Evolutionary conservation across 2,329 filamentous ascomycete species (phyloP).

Genomic region (Aureobasidium vineae): DNA sequence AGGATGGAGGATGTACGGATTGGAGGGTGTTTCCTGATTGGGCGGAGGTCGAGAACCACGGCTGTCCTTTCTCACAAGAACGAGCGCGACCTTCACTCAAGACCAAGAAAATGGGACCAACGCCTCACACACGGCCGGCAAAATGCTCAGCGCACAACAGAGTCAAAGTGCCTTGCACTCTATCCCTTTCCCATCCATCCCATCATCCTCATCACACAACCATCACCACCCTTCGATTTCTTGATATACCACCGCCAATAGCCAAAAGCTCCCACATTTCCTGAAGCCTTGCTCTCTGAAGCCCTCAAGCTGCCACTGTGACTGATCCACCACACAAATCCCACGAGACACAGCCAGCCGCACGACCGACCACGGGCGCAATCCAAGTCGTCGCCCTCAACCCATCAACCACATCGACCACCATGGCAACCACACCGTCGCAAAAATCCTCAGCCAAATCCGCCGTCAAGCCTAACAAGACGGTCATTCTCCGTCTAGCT

Average conservation of each 20-base stretch:
- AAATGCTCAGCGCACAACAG: slow-evolving; percentile 24
- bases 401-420: slow-evolving; percentile 27
- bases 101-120: slow-evolving; percentile 18
- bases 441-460: slow-evolving; percentile 29
- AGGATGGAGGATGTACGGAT: neutral
- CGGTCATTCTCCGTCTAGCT: slow-evolving; percentile 35
- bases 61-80: neutral
- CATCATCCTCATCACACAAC: slow-evolving; percentile 17
- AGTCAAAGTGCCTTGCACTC: slow-evolving; percentile 21
- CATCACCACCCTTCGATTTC: slow-evolving; percentile 20
- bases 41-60: slow-evolving; percentile 8
- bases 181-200: slow-evolving; percentile 10
- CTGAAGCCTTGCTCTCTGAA: neutral
- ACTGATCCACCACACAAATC: slow-evolving; percentile 2
- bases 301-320: neutral
- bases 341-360: slow-evolving; percentile 26
- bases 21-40: neutral
- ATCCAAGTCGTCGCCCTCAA: slow-evolving; percentile 28
- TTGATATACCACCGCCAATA: slow-evolving; percentile 29
- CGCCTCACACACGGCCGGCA: slow-evolving; percentile 22
- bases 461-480: slow-evolving; percentile 35
- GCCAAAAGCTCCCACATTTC: slow-evolving; percentile 29
- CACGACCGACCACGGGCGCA: slow-evolving; percentile 29
- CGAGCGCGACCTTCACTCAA: slow-evolving; percentile 4
- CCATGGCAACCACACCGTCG: slow-evolving; percentile 27